Percentiles rank a stretch among this genome's conserved stretches.
phyloP scores from a whole-genome alignment of 31 red algal genomes.

The Endocladia muricata region DNA sequence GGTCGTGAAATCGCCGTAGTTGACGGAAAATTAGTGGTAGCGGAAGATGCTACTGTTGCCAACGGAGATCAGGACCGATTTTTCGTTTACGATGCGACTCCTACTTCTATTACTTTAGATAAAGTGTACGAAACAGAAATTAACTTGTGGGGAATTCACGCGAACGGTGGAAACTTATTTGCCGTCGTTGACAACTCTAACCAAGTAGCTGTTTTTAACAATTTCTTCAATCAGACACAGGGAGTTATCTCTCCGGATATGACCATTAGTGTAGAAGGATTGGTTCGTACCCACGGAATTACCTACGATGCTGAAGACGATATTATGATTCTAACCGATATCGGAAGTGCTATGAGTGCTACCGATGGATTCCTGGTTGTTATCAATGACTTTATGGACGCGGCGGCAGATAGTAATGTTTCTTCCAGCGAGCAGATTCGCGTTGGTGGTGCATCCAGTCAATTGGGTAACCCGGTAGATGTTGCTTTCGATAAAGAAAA shows the following conservation, averaged over 20 bases:
- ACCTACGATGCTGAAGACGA: background rate
- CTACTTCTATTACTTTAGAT: background rate
- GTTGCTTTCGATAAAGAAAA: background rate
- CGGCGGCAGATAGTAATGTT: background rate
- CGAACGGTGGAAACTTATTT: too few species aligned
- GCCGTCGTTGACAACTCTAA: too few species aligned
- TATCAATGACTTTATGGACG: background rate
- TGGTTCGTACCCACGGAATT: background rate
- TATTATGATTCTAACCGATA: constrained; percentile 1
- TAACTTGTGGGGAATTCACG: too few species aligned
- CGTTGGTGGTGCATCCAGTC: background rate
- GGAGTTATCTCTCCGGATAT: background rate
- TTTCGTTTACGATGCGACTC: background rate
- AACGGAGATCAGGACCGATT: background rate
- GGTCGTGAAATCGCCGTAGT: background rate
- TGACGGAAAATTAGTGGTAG: background rate
- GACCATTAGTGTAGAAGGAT: background rate
- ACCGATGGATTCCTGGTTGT: background rate
- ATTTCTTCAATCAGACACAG: background rate
- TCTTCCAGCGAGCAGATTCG: background rate
- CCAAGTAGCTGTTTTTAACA: constrained; percentile 6
- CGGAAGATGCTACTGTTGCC: constrained; percentile 3
- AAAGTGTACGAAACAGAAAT: too few species aligned
- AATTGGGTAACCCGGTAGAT: constrained; percentile 12
- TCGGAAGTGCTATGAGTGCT: background rate